Base-by-base conservation (phyloP, 352 stramenopile genomes). In the Aphanomyces euteiches region DNA sequence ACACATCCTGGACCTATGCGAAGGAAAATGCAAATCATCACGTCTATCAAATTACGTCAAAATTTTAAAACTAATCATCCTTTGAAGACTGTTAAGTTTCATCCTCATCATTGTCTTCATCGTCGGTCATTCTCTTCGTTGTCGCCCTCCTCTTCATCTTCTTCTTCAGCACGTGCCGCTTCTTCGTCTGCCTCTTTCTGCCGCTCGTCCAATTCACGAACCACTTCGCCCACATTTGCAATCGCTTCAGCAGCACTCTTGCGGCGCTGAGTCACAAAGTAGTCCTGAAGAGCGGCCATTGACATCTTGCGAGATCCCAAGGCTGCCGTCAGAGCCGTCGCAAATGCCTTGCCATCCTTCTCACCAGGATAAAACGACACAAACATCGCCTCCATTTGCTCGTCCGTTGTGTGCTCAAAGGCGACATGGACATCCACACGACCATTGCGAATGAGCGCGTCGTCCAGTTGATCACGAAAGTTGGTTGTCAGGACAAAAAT, bases 401-500 rank as follows among this genome's bases (percentile, higher is more conserved):
- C 59, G 0, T 38, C 10, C 37, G 45, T 21, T 3, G 37, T 3
- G 41, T 54, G 8, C 8, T 8, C 5, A 34, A 67, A 67, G 13
- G 34, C n/a, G 19, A 67, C 59, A 2, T 54, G 37, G 64, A 73
- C 57, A 66, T 80, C 75, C 38, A 80, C 74, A 34, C 75, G 56
- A 19, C 75, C 75, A 47, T 74, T 74, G 38, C 75, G 63, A 4
- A 80, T 74, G 7, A 80, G 53, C 19, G 75, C 75, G 12, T 72
- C 15, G 60, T 80, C 75, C 28, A 80, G 60, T 41, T 69, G 57
- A 59, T 80, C 69, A 12, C 69, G 21, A 61, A 73, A 72, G 45
- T 77, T 77, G 17, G 73, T 77, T 34, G 69, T 75, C 73, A 75
- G 66, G 39, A 77, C 58, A 7, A 75, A 41, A 45, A 78, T 28